Percentiles rank a stretch among this genome's conserved stretches.
Evolutionary conservation across 805 yeast species (phyloP).

Genomic region (Candida bentonensis): DNA sequence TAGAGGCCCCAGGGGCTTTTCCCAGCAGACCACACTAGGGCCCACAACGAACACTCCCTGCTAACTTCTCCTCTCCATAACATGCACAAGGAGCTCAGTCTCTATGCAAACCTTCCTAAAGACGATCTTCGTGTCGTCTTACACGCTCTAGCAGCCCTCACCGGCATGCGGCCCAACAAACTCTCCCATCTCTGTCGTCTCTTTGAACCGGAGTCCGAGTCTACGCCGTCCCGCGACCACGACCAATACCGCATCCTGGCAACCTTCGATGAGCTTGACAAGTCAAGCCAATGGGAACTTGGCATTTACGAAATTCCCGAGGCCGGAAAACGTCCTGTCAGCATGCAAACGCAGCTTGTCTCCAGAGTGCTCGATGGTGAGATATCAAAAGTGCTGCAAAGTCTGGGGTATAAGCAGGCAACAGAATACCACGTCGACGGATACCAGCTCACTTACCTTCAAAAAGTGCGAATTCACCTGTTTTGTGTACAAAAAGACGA

Average conservation of each 20-base stretch:
- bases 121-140: background rate
- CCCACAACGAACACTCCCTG: no score
- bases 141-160: background rate
- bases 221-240: background rate
- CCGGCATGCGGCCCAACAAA: background rate
- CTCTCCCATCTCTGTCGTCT: background rate
- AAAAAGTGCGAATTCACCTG: background rate
- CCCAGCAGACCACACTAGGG: no score
- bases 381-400: background rate
- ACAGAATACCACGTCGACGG: background rate
- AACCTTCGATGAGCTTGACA: background rate
- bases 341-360: background rate
- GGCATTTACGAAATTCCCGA: background rate
- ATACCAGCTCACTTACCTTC: background rate
- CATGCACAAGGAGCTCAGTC: conserved; percentile 1
- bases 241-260: background rate
- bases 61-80: no score
- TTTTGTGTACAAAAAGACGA: background rate
- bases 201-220: background rate
- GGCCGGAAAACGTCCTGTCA: background rate
- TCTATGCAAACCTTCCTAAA: background rate
- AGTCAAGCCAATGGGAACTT: background rate
- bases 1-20: no score
- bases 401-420: background rate
- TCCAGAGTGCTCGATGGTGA: background rate